These are phyloP conservation scores for Xylaria telfairii DNA, from an alignment of 495 filamentous ascomycete genomes.

Conservation along the genomic window DNA sequence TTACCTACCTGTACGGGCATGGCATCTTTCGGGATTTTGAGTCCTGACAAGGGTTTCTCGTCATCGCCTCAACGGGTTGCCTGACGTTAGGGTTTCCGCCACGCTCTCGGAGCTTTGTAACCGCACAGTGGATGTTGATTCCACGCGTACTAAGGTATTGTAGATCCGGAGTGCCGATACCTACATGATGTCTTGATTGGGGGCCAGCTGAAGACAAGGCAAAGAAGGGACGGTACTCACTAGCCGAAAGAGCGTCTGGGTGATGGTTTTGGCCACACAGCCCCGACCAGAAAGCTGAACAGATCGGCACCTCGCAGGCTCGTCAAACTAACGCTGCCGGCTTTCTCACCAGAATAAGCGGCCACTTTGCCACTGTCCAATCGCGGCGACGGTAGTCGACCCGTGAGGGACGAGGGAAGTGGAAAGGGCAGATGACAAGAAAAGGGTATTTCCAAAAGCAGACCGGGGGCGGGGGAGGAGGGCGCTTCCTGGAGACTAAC, in stretches of 20 bases:
- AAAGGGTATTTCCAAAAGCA: constrained; percentile 9
- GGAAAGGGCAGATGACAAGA: constrained; percentile 19
- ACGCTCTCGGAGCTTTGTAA: neutral
- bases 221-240: constrained; percentile 29
- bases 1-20: constrained; percentile 4
- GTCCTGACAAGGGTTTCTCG: constrained; percentile 7
- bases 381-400: constrained; percentile 9
- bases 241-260: constrained; percentile 13
- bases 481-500: neutral
- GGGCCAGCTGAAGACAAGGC: constrained; percentile 45
- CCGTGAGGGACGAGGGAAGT: constrained; percentile 8
- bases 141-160: neutral
- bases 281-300: constrained; percentile 26
- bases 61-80: neutral
- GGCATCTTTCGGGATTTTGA: neutral
- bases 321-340: constrained; percentile 4
- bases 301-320: constrained; percentile 22
- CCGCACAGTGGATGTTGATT: neutral
- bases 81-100: neutral
- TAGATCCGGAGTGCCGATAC: constrained; percentile 1
- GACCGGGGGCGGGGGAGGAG: constrained; percentile 3
- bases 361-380: constrained; percentile 13
- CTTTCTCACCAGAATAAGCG: constrained; percentile 19
- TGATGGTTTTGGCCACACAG: constrained; percentile 30
- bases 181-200: constrained; percentile 26